Percentiles rank a stretch among this genome's conserved stretches.
Conservation (phyloP, 257 asterid species). For the Cordia subcordata region DNA sequence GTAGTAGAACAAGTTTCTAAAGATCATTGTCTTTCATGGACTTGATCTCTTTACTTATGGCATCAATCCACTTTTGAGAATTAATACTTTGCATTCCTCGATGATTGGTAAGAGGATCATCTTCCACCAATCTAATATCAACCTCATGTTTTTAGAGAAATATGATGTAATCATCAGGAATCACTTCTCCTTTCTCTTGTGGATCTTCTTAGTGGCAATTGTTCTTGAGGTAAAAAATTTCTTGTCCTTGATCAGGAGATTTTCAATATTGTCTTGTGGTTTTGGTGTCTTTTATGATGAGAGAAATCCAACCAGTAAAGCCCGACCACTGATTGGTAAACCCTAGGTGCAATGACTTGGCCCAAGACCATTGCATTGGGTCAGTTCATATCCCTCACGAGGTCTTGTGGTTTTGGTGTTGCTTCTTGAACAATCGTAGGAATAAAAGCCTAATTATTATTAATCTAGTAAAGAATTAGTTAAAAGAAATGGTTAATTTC, state of each 20-base stretch:
- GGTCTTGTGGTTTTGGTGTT: too few relatives aligned
- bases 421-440: too few relatives aligned
- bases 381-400: too few relatives aligned
- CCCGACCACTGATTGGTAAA: too few relatives aligned
- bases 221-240: neutral
- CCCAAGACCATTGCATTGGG: too few relatives aligned
- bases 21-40: neutral
- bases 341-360: too few relatives aligned
- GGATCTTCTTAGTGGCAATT: neutral
- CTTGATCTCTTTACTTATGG: neutral
- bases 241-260: neutral
- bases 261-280: neutral
- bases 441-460: neutral
- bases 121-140: neutral
- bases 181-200: neutral
- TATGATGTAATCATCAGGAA: neutral
- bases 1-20: neutral
- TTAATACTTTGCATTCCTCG: neutral
- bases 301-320: too few relatives aligned
- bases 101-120: neutral
- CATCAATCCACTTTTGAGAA: conserved; percentile 5
- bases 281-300: too few relatives aligned
- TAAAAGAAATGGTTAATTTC: too few relatives aligned
- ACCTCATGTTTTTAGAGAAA: neutral
- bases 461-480: too few relatives aligned